Evolutionary conservation across 305 asterid genomes (phyloP).

Genomic region (Euphrasia arctica): DNA sequence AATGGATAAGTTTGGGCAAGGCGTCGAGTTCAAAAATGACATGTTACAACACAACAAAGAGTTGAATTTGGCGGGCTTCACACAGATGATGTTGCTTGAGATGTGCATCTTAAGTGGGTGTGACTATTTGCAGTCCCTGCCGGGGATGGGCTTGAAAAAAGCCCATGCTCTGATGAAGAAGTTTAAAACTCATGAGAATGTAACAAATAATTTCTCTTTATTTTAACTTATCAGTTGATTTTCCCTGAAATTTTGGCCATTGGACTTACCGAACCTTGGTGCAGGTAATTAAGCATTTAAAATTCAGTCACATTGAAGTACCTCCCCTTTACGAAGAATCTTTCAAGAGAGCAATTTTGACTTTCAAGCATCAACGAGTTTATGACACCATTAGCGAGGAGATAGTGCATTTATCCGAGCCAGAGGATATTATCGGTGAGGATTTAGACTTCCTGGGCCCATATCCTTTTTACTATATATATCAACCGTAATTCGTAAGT

Average conservation of each 20-base stretch:
- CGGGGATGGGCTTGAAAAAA: conserved; percentile 95
- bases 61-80: conserved; percentile 67
- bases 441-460: conserved; percentile 84
- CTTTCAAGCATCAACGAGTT: conserved; percentile 88
- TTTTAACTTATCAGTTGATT: conserved; percentile 11
- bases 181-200: conserved; percentile 69
- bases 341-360: conserved; percentile 78
- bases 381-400: conserved; percentile 62
- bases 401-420: conserved; percentile 61
- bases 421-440: conserved; percentile 38
- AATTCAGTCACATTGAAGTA: conserved; percentile 57
- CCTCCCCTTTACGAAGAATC: conserved; percentile 76
- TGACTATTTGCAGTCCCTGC: conserved; percentile 88
- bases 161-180: conserved; percentile 80
- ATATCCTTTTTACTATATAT: conserved; percentile 64
- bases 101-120: conserved; percentile 98
- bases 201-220: conserved; percentile 26
- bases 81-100: conserved; percentile 86
- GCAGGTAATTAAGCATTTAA: conserved; percentile 89
- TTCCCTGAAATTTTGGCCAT: conserved; percentile 15
- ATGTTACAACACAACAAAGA: conserved; percentile 72
- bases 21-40: conserved; percentile 69
- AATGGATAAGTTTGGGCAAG: conserved; percentile 98
- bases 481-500: background rate
- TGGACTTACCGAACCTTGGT: conserved; percentile 22